Conservation (phyloP, 441 rosid species). For the Erodium trifolium region DNA sequence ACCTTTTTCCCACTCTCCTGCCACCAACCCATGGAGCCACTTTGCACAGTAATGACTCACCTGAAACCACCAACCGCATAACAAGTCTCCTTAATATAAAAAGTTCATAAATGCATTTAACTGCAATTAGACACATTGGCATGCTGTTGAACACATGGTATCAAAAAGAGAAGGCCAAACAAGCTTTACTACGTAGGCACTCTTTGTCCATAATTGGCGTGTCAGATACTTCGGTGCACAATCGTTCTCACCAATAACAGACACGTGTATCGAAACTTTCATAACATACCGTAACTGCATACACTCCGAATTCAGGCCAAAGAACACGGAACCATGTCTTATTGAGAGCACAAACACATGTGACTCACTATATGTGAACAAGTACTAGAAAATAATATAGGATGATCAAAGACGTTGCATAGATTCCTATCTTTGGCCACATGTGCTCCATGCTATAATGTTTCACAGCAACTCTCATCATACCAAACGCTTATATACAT, state of each 20-base stretch:
- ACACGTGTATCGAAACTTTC: background rate
- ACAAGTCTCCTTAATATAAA: background rate
- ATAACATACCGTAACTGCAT: background rate
- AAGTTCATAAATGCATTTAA: slow-evolving; percentile 3
- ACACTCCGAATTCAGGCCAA: background rate
- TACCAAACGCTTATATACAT: too few species aligned
- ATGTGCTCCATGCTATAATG: background rate
- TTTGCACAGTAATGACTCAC: slow-evolving; percentile 10
- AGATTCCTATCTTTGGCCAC: background rate
- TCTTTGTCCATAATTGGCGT: background rate
- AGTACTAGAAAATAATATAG: background rate
- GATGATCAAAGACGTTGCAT: background rate
- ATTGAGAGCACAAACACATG: background rate
- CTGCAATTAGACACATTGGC: background rate
- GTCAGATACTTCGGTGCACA: background rate
- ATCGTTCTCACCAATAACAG: background rate
- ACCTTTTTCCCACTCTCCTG: slow-evolving; percentile 9
- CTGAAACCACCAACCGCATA: background rate
- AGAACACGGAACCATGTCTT: slow-evolving; percentile 3
- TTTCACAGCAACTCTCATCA: too few species aligned
- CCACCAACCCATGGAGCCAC: slow-evolving; percentile 7
- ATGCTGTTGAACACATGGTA: slow-evolving; percentile 1
- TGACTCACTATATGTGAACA: background rate
- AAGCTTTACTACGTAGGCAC: background rate
- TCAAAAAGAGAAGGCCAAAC: background rate